These are phyloP conservation scores for Candida sanyaensis DNA, from an alignment of 1,139 yeast species.

Conservation along the genomic window DNA sequence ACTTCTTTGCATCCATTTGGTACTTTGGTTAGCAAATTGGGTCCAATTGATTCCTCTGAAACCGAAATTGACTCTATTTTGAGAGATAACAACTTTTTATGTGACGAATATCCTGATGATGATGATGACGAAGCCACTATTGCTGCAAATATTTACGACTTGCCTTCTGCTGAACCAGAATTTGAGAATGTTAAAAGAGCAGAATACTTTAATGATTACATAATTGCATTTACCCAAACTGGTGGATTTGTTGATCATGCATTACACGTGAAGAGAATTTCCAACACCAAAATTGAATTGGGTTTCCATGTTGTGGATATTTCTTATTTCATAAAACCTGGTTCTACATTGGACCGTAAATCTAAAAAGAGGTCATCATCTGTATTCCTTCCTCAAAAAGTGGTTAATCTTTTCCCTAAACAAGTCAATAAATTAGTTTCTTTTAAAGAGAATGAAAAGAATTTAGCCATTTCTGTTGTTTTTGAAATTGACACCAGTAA, in stretches of 20 bases:
- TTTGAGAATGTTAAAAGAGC: slow-evolving; percentile 45
- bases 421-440: slow-evolving; percentile 61
- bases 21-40: slow-evolving; percentile 84
- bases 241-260: slow-evolving; percentile 74
- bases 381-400: slow-evolving; percentile 85
- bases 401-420: slow-evolving; percentile 68
- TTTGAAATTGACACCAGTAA: slow-evolving; percentile 77
- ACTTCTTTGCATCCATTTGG: slow-evolving; percentile 98
- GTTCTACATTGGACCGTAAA: slow-evolving; percentile 81
- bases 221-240: slow-evolving; percentile 66
- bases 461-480: slow-evolving; percentile 76
- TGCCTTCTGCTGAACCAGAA: slow-evolving; percentile 40
- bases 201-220: slow-evolving; percentile 62
- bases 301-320: slow-evolving; percentile 86
- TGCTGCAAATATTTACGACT: slow-evolving; percentile 26
- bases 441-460: slow-evolving; percentile 59
- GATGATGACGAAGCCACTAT: slow-evolving; percentile 10
- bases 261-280: slow-evolving; percentile 65
- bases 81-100: slow-evolving; percentile 88
- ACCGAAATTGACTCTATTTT: slow-evolving; percentile 89
- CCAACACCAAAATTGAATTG: slow-evolving; percentile 62
- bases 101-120: slow-evolving; percentile 74
- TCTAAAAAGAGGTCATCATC: slow-evolving; percentile 89
- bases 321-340: slow-evolving; percentile 67
- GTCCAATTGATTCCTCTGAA: slow-evolving; percentile 71